Base-by-base conservation (phyloP, 2,329 filamentous ascomycete species). In the Trichoderma sp. region DNA sequence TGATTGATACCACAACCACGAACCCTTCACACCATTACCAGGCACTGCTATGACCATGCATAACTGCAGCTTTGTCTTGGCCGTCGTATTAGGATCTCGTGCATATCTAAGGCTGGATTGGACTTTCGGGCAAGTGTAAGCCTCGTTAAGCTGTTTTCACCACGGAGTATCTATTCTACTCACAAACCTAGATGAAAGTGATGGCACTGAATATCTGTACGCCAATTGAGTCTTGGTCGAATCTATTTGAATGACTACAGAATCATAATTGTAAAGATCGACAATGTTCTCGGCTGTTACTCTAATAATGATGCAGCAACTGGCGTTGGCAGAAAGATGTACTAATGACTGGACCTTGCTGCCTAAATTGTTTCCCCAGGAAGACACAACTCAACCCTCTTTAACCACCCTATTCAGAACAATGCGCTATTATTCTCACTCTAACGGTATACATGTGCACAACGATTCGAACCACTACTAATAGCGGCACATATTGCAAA, bases 11-110 rank as follows among this genome's bases (percentile, higher is more conserved):
- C 43, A 46, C 56, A 49, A 52, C 37, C 37, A 49, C 13, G 32
- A 34, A 51, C 37, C 13, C 61, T 37, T 65, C 61, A 54, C 61
- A 66, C 60, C 60, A 43, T 30, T 8, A 43, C 28, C 37, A 49
- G 51, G 61, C 61, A 66, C 26, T n/a, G 39, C 46, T 3, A 37
- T 26, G 14, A 11, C 30, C 14, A 37, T 43, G 14, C 46, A 37
- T 43, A 8, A 26, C 34, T 21, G 60, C 14, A 64, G 26, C 37
- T 26, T 56, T 28, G 37, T 43, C 52, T 43, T 46, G 46, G 51
- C 32, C 37, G 28, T 58, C 52, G 52, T 26, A 56, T 66, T 49
- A 18, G 61, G 37, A 56, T 56, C 51, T 43, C 26, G 14, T 46
- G 26, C 10, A 26, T 13, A 32, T 43, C 0, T 24, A 14, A 8